Base-by-base conservation (phyloP, 176 grass and related monocot genomes). In the Oryza glaberrima region DNA sequence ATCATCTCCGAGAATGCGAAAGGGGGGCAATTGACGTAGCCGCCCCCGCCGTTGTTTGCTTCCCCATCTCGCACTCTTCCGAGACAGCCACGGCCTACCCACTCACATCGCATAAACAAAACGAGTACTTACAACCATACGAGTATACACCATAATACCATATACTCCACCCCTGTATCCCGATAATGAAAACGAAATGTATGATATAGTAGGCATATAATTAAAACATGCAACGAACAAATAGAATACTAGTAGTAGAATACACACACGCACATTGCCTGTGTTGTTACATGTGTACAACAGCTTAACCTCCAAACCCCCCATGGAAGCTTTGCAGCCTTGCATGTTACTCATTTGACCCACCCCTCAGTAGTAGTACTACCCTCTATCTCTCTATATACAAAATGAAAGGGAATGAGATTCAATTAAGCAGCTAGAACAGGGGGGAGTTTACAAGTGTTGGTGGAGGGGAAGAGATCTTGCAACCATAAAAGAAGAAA, bases 281-380 rank as follows among this genome's bases (percentile, higher is more conserved):
- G 15, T 25, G 15, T 3, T 68, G 72, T 72, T 74, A 67, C 81
- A 83, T 58, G 73, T 87, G 73, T 87, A 82, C 85, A 64, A 64
- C 79, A 77, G 49, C 79, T 51, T 85, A 85, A 76, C 77, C 82
- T 81, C 82, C 82, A 69, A 85, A 85, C 82, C 41, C 52, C 77
- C 4, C 16, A 52, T 32, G 65, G 82, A 89, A 84, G 76, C 52
- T 65, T 71, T 52, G 34, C 43, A 87, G 79, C 65, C 91, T 93
- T 93, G 69, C 82, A 86, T 90, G 88, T 87, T 89, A 91, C 91
- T 96, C 89, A 80, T 86, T 83, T 88, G 89, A 91, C 78, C 65
- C 79, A 86, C 79, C 77, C 70, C 30, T 32, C 61, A 35, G 45
- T 19, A 38, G 36, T 38, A 38, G 5, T 38, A 70, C 72, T 38